Conservation (phyloP, 1,284 basidiomycete genomes). For the Cryptococcus amylolentus region DNA sequence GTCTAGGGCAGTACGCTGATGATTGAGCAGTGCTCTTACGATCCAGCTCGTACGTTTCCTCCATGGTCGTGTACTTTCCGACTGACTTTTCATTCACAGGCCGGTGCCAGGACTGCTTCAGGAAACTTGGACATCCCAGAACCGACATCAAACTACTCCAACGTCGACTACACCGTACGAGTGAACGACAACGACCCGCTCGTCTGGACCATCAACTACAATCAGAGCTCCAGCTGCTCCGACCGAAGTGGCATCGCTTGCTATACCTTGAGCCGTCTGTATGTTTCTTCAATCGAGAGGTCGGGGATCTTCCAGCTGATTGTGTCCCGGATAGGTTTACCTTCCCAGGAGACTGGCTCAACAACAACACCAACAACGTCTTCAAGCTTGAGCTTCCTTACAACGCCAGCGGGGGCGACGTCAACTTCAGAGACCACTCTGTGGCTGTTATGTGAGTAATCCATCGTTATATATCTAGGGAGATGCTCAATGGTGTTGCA, state of each 20-base stretch:
- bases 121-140: conserved; percentile 19
- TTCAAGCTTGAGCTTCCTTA: conserved; percentile 20
- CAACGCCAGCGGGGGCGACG: conserved; percentile 13
- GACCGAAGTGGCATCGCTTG: conserved; percentile 20
- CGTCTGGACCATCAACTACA: conserved; percentile 19
- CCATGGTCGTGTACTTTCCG: not conserved
- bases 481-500: not conserved
- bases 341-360: conserved; percentile 18
- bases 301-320: not conserved
- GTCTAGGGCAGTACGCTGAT: not conserved
- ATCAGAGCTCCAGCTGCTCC: conserved; percentile 16
- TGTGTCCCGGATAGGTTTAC: conserved; percentile 1
- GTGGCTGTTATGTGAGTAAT: conserved; percentile 10
- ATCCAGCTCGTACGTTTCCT: conserved; percentile 1
- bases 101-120: conserved; percentile 14
- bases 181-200: conserved; percentile 15
- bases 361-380: conserved; percentile 14
- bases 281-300: not conserved
- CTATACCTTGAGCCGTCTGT: conserved; percentile 15
- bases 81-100: not conserved
- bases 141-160: conserved; percentile 10
- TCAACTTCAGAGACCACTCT: conserved; percentile 11
- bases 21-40: not conserved
- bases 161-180: conserved; percentile 11
- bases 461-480: not conserved